Base-by-base conservation (phyloP, 2,329 filamentous ascomycete species). In the Cladosporium cucumerinum region DNA sequence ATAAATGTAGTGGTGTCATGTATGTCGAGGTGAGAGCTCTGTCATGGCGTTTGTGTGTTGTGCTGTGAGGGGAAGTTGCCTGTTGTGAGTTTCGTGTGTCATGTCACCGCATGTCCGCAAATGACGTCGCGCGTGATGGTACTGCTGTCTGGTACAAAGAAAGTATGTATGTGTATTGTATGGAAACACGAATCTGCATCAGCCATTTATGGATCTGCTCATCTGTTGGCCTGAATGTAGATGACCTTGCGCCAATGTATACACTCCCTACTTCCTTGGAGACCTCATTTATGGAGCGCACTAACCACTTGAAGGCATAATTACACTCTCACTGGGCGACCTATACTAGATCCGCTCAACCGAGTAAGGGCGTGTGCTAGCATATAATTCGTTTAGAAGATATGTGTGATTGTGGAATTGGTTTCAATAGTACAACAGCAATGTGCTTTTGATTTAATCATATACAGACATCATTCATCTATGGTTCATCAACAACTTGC, bases 401-500 rank as follows among this genome's bases (percentile, higher is more conserved):
- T n/a, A 21, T 8, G 39, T 8, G 18, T 12, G 3, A 46, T 21
- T 18, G n/a, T 3, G 23, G 3, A 46, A 21, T 21, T 10, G 14
- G 5, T 52, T 11, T 16, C 49, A 28, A 52, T 52, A 52, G 14
- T 57, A 57, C 34, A 36, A 57, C 21, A 18, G 25, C 32, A 39
- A 8, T 26, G 11, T 12, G 48, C 59, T 61, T 61, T 61, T 61
- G 30, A 30, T 54, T 36, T 46, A 30, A 26, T 61, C 55, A 49
- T 34, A 30, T 16, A 54, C 59, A 61, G 7, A 21, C 48, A 34
- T 43, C 28, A 54, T 54, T 61, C 59, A 43, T 55, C 49, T 55
- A 62, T 14, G 60, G 60, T 72, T 77, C 75, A 66, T 77, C 76
- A 60, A 76, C 74, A 30, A 77, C 71, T 55, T 74, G 71, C 49